Evolutionary conservation across 768 basidiomycete species (phyloP).

Genomic region (Exsudoporus frostii): DNA sequence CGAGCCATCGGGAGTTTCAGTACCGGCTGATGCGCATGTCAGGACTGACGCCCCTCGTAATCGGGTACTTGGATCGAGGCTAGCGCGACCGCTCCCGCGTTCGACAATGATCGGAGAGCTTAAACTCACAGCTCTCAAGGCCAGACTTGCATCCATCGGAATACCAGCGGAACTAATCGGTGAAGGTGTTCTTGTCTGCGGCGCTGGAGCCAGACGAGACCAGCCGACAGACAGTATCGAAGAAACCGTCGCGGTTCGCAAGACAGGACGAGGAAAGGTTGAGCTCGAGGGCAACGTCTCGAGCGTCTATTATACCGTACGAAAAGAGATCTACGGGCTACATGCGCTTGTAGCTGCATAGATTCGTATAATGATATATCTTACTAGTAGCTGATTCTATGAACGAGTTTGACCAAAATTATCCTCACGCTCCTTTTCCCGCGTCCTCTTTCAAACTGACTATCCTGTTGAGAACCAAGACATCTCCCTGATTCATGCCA

Average conservation of each 20-base stretch:
- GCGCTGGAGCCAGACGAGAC: slow-evolving; percentile 48
- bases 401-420: background rate
- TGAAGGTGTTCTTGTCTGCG: slow-evolving; percentile 93
- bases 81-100: slow-evolving; percentile 65
- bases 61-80: slow-evolving; percentile 62
- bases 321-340: slow-evolving; percentile 84
- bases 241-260: slow-evolving; percentile 83
- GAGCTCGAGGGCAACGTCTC: slow-evolving; percentile 90
- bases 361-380: slow-evolving; percentile 14
- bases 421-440: slow-evolving; percentile 50
- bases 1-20: slow-evolving; percentile 54
- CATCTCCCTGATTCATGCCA: slow-evolving; percentile 64
- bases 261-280: slow-evolving; percentile 79
- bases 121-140: slow-evolving; percentile 84
- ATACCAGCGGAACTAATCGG: slow-evolving; percentile 95
- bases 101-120: slow-evolving; percentile 98
- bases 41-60: slow-evolving; percentile 28
- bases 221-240: slow-evolving; percentile 44
- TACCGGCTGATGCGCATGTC: slow-evolving; percentile 21
- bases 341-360: slow-evolving; percentile 84
- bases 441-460: slow-evolving; percentile 94
- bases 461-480: slow-evolving; percentile 83
- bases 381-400: background rate
- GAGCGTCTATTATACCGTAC: slow-evolving; percentile 83
- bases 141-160: slow-evolving; percentile 68